phyloP scores from a whole-genome alignment of 108 stramenopile species.

The Skeletonema grethae region DNA sequence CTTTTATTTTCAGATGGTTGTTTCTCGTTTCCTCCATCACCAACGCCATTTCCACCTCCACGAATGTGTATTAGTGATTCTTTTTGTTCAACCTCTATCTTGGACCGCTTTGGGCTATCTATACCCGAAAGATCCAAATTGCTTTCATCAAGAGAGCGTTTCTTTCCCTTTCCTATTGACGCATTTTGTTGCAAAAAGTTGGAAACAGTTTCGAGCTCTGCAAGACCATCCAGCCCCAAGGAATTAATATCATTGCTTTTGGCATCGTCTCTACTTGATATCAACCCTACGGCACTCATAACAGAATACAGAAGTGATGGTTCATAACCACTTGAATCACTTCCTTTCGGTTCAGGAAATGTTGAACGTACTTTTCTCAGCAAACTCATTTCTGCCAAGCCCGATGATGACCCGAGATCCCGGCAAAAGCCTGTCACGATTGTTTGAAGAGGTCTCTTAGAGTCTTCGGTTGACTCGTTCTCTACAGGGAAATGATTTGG shows the following conservation, averaged over 20 bases:
- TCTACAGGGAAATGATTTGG: slow-evolving; percentile 1
- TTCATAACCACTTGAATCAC: slow-evolving; percentile 37
- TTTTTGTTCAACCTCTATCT: slow-evolving; percentile 8
- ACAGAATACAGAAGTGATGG: slow-evolving; percentile 73
- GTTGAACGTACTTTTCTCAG: slow-evolving; percentile 44
- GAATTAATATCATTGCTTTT: slow-evolving; percentile 11
- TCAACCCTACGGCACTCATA: slow-evolving; percentile 64
- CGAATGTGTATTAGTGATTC: slow-evolving; percentile 23
- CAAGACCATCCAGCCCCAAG: slow-evolving; percentile 17
- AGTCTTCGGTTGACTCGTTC: neutral
- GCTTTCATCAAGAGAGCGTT: slow-evolving; percentile 6
- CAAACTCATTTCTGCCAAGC: slow-evolving; percentile 47
- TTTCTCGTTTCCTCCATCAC: slow-evolving; percentile 13
- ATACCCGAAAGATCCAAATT: slow-evolving; percentile 1
- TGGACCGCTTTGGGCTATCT: slow-evolving; percentile 3
- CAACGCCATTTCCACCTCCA: slow-evolving; percentile 28
- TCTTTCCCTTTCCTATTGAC: slow-evolving; percentile 7
- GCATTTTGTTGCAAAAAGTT: slow-evolving; percentile 17
- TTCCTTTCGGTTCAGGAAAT: slow-evolving; percentile 27
- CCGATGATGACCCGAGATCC: slow-evolving; percentile 1
- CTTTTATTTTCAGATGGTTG: neutral
- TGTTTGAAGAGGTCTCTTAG: slow-evolving; percentile 17
- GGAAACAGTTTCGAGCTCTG: slow-evolving; percentile 15
- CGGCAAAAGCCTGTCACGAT: slow-evolving; percentile 14
- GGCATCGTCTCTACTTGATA: slow-evolving; percentile 22